Base-by-base conservation (phyloP, 176 grass and related monocot genomes). In the Musa acuminata region DNA sequence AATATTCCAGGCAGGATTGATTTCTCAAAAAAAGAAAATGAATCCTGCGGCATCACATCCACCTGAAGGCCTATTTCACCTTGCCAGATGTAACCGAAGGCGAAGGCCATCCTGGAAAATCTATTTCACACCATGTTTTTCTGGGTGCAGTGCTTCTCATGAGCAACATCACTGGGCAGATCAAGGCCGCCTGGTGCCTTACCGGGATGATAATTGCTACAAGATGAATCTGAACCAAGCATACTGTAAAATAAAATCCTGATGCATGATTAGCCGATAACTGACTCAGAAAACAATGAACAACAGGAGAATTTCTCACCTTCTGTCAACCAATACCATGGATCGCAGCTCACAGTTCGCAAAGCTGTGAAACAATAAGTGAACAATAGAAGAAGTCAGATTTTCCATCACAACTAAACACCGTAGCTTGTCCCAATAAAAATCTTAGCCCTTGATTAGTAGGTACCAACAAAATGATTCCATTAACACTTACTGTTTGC, bases 341-440 rank as follows among this genome's bases (percentile, higher is more conserved):
- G 90, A 83, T 29, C 89, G 83, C 9, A 96, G 87, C 80, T 92
- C 93, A 74, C 93, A 96, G 57, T 96, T 92, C 12, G 67, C 71
- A 55, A 96, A 92, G 74, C 89, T 96, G 81, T 11, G 29, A 75
- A 21, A 73, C 80, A 11, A 24, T 52, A 75, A 51, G 12, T 9
- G 11, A 79, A 70, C 74, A 51, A 48, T 52, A 9, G 23, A 53
- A 2, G 8, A 62, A 3, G 13, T 50, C 53, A 53, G 11, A 68
- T 9, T 62, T 71, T 9, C 24, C 52, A 71, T 26, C 68, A 29
- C 21, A 77, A 23, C 17, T 22, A 62, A 22, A 6, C 35, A 43
- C 3, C 0, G 35, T 43, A 43, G 35, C 35, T 43, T 43, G 35
- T 43, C 4, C 35, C 35, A 43, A 43, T 4, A 43, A 43, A 43